These are phyloP conservation scores for Botrytis tulipae DNA, from an alignment of 2,329 filamentous ascomycete species.

Conservation along the genomic window DNA sequence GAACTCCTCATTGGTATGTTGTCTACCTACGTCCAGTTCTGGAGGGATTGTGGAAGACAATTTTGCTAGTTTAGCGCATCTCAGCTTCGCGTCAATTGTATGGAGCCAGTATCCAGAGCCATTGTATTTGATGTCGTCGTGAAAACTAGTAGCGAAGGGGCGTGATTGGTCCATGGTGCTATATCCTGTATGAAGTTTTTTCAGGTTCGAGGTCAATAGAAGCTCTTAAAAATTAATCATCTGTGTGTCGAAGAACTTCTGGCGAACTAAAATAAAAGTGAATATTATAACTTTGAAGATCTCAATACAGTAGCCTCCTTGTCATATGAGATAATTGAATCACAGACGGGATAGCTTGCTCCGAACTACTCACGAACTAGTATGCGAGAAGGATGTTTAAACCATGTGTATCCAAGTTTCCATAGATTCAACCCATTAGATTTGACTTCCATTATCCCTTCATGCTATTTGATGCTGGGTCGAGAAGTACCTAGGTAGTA, in stretches of 20 bases:
- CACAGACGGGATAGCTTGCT: background rate
- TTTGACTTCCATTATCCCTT: background rate
- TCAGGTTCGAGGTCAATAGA: no score
- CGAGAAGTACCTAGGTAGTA: background rate
- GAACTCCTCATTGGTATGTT: background rate
- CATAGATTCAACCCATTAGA: background rate
- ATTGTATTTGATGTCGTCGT: background rate
- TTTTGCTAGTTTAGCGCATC: background rate
- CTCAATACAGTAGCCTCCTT: background rate
- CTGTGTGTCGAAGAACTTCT: background rate
- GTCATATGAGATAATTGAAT: background rate
- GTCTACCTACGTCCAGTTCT: background rate
- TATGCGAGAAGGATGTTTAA: background rate
- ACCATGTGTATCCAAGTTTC: background rate
- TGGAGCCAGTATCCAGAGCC: background rate
- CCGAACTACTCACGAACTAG: accelerated
- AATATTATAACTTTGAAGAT: background rate
- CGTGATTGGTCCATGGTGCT: background rate
- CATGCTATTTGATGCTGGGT: background rate
- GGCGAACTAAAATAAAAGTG: background rate
- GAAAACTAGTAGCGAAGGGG: background rate
- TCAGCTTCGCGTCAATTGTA: background rate
- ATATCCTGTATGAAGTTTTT: background rate
- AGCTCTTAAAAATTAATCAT: background rate
- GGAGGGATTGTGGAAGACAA: background rate